Percentiles rank a stretch among this genome's conserved stretches.
Evolutionary conservation across 2,329 filamentous ascomycete species (phyloP).

Genomic region (Cladosporium sp.): DNA sequence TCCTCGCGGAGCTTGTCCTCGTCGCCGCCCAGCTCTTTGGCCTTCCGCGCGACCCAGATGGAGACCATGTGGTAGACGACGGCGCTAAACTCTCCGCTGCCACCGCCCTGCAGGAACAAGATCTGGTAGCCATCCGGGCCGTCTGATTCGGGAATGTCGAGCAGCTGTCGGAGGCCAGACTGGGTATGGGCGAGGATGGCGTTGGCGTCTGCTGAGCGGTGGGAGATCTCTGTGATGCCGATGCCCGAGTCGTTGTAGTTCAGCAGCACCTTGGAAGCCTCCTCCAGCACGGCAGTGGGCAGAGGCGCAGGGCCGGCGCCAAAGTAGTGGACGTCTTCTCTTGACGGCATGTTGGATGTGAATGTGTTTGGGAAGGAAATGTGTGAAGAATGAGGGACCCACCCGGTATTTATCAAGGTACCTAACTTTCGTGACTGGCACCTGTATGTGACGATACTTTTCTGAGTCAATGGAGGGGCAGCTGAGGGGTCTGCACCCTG

Average conservation of each 20-base stretch:
- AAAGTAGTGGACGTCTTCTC: slow-evolving; percentile 76
- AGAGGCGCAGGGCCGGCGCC: slow-evolving; percentile 85
- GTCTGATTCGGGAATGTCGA: slow-evolving; percentile 79
- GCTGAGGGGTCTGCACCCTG: not conserved
- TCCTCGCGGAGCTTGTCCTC: slow-evolving; percentile 57
- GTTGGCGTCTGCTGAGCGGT: slow-evolving; percentile 72
- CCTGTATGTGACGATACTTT: not conserved
- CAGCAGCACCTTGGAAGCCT: slow-evolving; percentile 67
- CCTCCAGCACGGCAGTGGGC: slow-evolving; percentile 73
- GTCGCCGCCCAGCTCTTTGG: slow-evolving; percentile 50
- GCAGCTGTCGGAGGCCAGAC: slow-evolving; percentile 62
- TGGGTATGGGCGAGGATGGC: slow-evolving; percentile 76
- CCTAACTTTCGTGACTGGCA: not conserved
- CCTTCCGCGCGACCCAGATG: slow-evolving; percentile 69
- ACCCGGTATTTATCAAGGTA: not conserved
- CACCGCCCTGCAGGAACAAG: slow-evolving; percentile 81
- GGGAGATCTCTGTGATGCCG: slow-evolving; percentile 83
- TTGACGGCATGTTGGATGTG: slow-evolving; percentile 54
- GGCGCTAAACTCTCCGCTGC: slow-evolving; percentile 78
- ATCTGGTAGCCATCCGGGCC: slow-evolving; percentile 76
- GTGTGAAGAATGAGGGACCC: not conserved
- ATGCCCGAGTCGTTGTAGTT: slow-evolving; percentile 78
- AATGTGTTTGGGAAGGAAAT: not conserved
- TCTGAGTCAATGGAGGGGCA: not conserved
- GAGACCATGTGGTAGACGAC: slow-evolving; percentile 77